Percentiles rank a stretch among this genome's conserved stretches.
Evolutionary conservation across 257 asterid species (phyloP).

Genomic region (Craterostigma plantagineum): DNA sequence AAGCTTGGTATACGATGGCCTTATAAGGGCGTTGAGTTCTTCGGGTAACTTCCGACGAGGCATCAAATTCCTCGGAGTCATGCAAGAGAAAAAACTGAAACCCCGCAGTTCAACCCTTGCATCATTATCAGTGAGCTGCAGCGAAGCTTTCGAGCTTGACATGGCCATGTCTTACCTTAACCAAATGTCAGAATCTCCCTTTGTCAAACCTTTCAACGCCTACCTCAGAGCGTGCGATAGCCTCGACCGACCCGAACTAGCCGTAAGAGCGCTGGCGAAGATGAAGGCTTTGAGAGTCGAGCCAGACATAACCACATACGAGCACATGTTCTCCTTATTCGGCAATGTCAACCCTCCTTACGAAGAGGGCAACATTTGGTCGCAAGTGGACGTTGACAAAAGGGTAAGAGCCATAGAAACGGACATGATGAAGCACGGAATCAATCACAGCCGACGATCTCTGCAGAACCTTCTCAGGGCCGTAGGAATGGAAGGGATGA

Average conservation of each 20-base stretch:
- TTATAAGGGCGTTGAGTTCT: conserved; percentile 39
- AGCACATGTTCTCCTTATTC: conserved; percentile 54
- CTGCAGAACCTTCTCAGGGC: conserved; percentile 57
- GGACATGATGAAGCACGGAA: conserved; percentile 68
- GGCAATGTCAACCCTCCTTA: conserved; percentile 69
- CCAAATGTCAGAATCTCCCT: conserved; percentile 24
- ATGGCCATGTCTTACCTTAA: conserved; percentile 51
- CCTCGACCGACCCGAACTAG: conserved; percentile 67
- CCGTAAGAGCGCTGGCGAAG: conserved; percentile 37
- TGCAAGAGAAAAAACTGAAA: conserved; percentile 54
- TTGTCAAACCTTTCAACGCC: conserved; percentile 42
- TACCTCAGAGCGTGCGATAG: conserved; percentile 65
- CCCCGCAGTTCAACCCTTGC: conserved; percentile 67
- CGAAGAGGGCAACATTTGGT: conserved; percentile 36
- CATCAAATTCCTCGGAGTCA: conserved; percentile 53
- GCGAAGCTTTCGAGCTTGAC: conserved; percentile 53
- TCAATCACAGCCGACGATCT: conserved; percentile 55
- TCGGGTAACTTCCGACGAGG: conserved; percentile 34
- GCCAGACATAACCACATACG: conserved; percentile 68
- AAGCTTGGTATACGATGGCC: conserved; percentile 38
- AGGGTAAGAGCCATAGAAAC: conserved; percentile 62
- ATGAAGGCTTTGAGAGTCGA: conserved; percentile 33
- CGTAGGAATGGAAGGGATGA: conserved; percentile 70
- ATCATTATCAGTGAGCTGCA: conserved; percentile 53
- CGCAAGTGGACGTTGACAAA: conserved; percentile 52